Conservation (phyloP, 129 eudicot species). For the Arctium lappa region DNA sequence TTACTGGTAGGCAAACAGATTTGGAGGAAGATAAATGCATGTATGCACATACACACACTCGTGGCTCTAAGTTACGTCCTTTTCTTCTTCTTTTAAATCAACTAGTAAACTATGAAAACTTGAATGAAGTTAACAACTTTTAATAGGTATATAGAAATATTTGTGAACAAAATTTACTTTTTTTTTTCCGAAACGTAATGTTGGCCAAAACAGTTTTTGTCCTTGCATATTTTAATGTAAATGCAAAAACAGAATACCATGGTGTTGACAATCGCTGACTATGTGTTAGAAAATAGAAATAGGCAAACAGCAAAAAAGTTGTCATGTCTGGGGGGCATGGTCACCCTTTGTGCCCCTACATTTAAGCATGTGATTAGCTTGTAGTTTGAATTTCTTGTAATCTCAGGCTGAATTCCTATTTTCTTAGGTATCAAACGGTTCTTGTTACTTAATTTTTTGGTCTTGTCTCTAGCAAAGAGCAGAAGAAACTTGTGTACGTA, state of each 20-base stretch:
- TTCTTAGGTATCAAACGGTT: background rate
- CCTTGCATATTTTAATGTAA: background rate
- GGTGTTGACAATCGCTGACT: background rate
- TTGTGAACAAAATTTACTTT: background rate
- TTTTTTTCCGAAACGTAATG: background rate
- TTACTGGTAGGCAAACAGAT: background rate
- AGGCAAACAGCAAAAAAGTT: background rate
- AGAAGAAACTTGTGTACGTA: background rate
- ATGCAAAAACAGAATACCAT: background rate
- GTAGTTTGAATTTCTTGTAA: background rate
- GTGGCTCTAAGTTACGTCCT: background rate
- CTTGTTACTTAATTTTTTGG: background rate
- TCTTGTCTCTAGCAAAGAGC: background rate
- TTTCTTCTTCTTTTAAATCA: too few species aligned
- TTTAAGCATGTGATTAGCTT: background rate
- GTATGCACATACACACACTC: background rate
- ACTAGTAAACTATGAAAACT: too few species aligned
- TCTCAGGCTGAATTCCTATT: background rate
- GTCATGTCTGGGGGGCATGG: background rate
- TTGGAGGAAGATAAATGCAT: background rate
- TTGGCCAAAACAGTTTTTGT: background rate
- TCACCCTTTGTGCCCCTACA: background rate
- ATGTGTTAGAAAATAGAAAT: background rate
- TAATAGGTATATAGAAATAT: background rate
- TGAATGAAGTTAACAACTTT: too few species aligned